These are phyloP conservation scores for Adansonia grandidieri DNA, from an alignment of 441 rosid species.

Conservation along the genomic window DNA sequence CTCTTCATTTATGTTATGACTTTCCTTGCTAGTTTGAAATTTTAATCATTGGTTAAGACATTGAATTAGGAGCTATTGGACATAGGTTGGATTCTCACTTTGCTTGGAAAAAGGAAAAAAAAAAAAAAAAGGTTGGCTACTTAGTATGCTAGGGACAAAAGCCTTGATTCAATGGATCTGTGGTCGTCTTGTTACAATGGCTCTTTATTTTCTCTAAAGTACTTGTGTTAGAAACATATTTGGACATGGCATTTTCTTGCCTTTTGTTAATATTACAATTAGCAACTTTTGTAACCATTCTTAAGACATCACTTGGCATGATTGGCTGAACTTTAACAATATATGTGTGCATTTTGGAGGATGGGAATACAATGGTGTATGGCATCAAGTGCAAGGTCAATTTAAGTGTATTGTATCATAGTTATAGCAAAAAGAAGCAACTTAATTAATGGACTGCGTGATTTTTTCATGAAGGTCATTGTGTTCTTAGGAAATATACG, in stretches of 20 bases:
- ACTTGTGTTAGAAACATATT: no score
- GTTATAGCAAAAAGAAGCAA: neutral
- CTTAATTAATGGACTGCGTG: neutral
- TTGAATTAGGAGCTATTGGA: neutral
- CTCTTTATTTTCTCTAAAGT: no score
- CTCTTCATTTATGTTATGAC: neutral
- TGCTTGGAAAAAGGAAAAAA: no score
- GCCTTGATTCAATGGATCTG: neutral
- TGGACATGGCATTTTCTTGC: neutral
- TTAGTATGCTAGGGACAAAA: neutral
- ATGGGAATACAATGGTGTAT: neutral
- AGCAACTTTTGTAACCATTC: neutral
- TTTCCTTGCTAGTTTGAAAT: neutral
- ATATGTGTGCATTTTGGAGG: neutral
- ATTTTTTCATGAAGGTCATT: neutral
- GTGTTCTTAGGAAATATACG: neutral
- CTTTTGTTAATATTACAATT: neutral
- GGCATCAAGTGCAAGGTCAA: neutral
- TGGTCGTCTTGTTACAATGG: no score
- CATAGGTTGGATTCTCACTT: neutral
- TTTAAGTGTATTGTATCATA: neutral
- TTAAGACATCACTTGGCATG: neutral
- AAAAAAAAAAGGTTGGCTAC: no score
- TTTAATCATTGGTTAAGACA: no score
- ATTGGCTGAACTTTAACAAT: neutral